A percentile compares a stretch with the other conserved stretches of the same genome.
Evolutionary conservation across 805 yeast genomes (phyloP).

Genomic region (Pichia sporocuriosa): DNA sequence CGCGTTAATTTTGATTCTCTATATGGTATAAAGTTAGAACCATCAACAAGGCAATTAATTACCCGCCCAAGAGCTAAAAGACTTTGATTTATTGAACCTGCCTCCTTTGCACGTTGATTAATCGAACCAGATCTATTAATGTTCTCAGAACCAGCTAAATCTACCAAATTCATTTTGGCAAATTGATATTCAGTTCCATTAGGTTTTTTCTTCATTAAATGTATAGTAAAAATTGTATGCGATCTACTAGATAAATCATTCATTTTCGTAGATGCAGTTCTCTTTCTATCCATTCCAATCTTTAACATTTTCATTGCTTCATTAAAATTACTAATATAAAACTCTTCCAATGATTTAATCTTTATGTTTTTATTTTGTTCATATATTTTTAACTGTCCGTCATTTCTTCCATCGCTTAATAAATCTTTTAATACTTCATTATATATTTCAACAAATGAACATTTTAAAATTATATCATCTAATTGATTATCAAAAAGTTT

Average conservation of each 20-base stretch:
- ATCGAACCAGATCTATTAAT: slow-evolving; percentile 82
- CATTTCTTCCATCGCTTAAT: slow-evolving; percentile 30
- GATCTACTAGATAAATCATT: slow-evolving; percentile 71
- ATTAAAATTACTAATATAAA: slow-evolving; percentile 43
- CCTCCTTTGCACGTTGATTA: slow-evolving; percentile 82
- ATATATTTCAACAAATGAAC: slow-evolving; percentile 51
- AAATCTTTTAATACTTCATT: slow-evolving; percentile 39
- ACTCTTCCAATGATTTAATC: slow-evolving; percentile 62
- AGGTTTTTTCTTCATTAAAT: slow-evolving; percentile 39
- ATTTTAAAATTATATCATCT: slow-evolving; percentile 33
- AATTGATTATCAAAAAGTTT: slow-evolving; percentile 32
- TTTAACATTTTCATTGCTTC: slow-evolving; percentile 52
- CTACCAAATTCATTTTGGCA: slow-evolving; percentile 61
- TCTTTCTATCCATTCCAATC: slow-evolving; percentile 52
- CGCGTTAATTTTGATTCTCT: slow-evolving; percentile 75
- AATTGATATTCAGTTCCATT: slow-evolving; percentile 23
- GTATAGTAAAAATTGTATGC: slow-evolving; percentile 68
- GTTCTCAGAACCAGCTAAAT: slow-evolving; percentile 93
- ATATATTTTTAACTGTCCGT: slow-evolving; percentile 32
- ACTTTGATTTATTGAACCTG: slow-evolving; percentile 88
- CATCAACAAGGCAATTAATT: slow-evolving; percentile 64
- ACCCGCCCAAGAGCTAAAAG: slow-evolving; percentile 83
- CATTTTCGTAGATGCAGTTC: slow-evolving; percentile 67
- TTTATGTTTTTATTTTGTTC: slow-evolving; percentile 33
- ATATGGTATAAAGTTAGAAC: slow-evolving; percentile 63